A percentile compares a stretch with the other conserved stretches of the same genome.
phyloP scores from a whole-genome alignment of 371 early-diverging fungal genomes.

The Zychaea mexicana region DNA sequence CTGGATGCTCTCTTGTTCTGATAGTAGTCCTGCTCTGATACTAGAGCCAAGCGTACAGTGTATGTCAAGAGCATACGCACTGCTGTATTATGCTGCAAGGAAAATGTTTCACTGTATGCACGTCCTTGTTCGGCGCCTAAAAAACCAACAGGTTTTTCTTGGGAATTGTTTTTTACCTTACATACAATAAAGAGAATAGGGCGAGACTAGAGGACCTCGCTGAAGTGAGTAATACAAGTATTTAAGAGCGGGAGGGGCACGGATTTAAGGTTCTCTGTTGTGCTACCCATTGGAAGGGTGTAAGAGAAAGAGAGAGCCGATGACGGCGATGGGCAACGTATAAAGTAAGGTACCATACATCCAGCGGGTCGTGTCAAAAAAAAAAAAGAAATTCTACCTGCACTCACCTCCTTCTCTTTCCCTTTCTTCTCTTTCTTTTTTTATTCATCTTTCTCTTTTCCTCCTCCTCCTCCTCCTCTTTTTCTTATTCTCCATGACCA shows the following conservation, averaged over 20 bases:
- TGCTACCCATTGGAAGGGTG: too few relatives aligned
- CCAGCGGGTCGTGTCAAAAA: not conserved
- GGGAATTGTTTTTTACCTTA: too few relatives aligned
- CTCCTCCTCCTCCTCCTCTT: not conserved
- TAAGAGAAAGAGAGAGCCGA: not conserved
- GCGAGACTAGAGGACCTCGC: too few relatives aligned
- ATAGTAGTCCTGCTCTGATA: too few relatives aligned
- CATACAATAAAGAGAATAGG: too few relatives aligned
- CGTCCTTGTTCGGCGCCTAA: not conserved
- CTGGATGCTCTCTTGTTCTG: too few relatives aligned
- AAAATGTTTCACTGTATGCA: not conserved
- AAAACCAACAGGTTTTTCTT: too few relatives aligned
- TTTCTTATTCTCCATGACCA: conserved; percentile 2
- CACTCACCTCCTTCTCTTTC: not conserved
- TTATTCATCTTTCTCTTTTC: not conserved
- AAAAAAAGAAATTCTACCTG: not conserved
- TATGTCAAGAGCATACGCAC: too few relatives aligned
- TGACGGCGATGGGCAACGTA: not conserved
- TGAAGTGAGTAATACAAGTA: too few relatives aligned
- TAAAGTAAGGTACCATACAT: not conserved
- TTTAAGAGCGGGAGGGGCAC: too few relatives aligned
- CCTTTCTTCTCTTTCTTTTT: conserved; percentile 1
- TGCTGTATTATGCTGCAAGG: not conserved
- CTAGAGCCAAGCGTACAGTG: not conserved
- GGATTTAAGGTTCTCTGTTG: too few relatives aligned